These are phyloP conservation scores for Glutinoglossum americanum DNA, from an alignment of 495 filamentous ascomycete genomes.

Conservation along the genomic window DNA sequence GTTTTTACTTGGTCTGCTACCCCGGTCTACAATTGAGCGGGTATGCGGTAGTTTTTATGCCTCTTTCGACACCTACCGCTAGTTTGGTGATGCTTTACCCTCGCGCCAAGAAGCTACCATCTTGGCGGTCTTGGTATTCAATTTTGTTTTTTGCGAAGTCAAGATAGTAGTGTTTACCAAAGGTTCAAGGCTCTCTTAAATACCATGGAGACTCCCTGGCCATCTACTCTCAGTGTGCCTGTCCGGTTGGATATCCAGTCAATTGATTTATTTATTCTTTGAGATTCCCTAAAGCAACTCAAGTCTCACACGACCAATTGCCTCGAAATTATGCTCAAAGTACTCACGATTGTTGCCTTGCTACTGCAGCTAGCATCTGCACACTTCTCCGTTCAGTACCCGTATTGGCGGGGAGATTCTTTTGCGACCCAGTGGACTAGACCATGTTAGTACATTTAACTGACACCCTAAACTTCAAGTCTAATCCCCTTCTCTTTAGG, in stretches of 20 bases:
- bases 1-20: too few relatives aligned
- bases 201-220: too few relatives aligned
- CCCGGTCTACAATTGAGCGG: not conserved
- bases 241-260: not conserved
- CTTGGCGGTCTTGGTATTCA: not conserved
- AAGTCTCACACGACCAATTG: not conserved
- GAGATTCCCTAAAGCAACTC: not conserved
- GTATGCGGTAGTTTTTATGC: not conserved
- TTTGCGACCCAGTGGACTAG: conserved; percentile 32
- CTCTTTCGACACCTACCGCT: too few relatives aligned
- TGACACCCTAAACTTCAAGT: too few relatives aligned
- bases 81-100: not conserved
- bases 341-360: conserved; percentile 7
- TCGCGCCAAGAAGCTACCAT: not conserved
- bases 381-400: conserved; percentile 36
- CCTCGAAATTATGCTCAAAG: conserved; percentile 14
- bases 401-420: conserved; percentile 32
- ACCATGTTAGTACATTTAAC: conserved; percentile 36
- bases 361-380: conserved; percentile 23
- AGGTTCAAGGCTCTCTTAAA: too few relatives aligned
- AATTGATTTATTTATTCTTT: not conserved
- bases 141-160: too few relatives aligned
- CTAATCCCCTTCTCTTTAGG: conserved; percentile 18
- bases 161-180: too few relatives aligned
- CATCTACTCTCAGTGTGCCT: too few relatives aligned